Conservation (phyloP, 805 yeast species). For the Monosporozyma servazzii region DNA sequence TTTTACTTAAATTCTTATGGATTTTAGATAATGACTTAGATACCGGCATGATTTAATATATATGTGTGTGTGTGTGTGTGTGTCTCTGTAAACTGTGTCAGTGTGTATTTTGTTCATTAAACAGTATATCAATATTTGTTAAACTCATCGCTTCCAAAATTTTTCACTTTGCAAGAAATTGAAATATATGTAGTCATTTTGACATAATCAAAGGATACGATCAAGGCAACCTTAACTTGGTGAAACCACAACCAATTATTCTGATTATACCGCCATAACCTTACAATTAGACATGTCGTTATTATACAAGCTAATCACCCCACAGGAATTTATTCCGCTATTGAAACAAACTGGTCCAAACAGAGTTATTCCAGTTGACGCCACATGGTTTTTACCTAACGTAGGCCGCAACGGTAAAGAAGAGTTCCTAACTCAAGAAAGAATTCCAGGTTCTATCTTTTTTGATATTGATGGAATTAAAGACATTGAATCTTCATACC, state of each 20-base stretch:
- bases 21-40: slow-evolving; percentile 29
- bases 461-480: slow-evolving; percentile 71
- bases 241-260: neutral
- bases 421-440: slow-evolving; percentile 45
- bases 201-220: neutral
- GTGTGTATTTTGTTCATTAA: neutral
- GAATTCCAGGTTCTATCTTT: slow-evolving; percentile 59
- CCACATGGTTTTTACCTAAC: slow-evolving; percentile 91
- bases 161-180: slow-evolving; percentile 2
- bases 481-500: slow-evolving; percentile 53
- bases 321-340: slow-evolving; percentile 19
- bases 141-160: slow-evolving; percentile 1
- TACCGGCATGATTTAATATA: slow-evolving; percentile 22
- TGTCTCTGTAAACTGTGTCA: neutral
- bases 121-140: neutral
- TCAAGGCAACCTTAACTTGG: neutral
- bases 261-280: no score
- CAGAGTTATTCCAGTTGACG: slow-evolving; percentile 58
- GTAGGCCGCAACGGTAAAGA: slow-evolving; percentile 47
- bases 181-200: slow-evolving; percentile 7
- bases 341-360: slow-evolving; percentile 12
- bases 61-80: neutral
- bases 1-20: slow-evolving; percentile 16
- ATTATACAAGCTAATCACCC: slow-evolving; percentile 23
- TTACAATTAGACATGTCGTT: neutral